Base-by-base conservation (phyloP, 192 early-diverging fungal species). In the Spizellomyces punctatus region DNA sequence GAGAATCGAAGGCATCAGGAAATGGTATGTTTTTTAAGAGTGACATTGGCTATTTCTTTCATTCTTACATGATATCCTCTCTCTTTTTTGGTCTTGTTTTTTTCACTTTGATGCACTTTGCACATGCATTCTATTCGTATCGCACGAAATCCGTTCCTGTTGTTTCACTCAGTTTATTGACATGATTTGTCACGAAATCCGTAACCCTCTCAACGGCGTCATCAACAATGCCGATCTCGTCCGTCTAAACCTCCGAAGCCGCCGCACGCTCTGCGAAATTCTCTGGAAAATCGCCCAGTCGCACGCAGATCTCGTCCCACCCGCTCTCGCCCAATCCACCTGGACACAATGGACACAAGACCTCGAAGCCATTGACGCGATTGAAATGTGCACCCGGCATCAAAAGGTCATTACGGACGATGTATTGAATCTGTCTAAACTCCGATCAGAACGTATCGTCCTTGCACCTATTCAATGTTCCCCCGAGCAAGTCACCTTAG, bases 141-240 rank as follows among this genome's bases (percentile, higher is more conserved):
- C 27, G 27, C 27, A 36, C 27, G 27, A 36, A 36, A 36, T 36
- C 27, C 27, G 3, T 36, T 3, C 27, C 27, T 36, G 27, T 36
- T 36, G n/a, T 36, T 36, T 3, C 27, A 36, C 27, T 36, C 27
- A 42, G 43, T 71, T 78, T 47, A 76, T 78, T 36, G 66, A 67
- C 36, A 63, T 69, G 69, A 75, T 76, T 44, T 76, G 74, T 46
- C 78, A 79, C 63, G 78, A 79, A 58, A 59, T 79, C 19, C 69
- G 78, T 6, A 79, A 79, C 64, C 78, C 78, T 5, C 50, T 79
- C 41, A 76, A 73, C 50, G 78, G 70, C 2, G 60, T 69, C 42
- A 14, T 27, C 59, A 61, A 61, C n/a, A 49, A 71, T n/a, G 61
- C 21, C 10, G 75, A 76, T 6, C n/a, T 66, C 16, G 6, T 66